phyloP scores from a whole-genome alignment of 2,329 filamentous ascomycete species.

The Ceratocystis huliohia region DNA sequence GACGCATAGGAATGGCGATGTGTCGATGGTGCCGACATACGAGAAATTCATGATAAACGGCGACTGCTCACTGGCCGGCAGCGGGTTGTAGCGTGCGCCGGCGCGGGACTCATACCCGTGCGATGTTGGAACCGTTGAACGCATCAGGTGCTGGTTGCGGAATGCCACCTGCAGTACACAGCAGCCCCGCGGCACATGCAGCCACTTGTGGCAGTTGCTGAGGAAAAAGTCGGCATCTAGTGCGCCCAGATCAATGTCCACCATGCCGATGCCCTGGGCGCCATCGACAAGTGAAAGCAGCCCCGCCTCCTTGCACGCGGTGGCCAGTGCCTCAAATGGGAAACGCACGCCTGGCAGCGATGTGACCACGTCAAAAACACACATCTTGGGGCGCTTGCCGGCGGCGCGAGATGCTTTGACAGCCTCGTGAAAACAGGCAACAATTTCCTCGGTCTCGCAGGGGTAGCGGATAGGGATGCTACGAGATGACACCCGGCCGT shows the following conservation, averaged over 20 bases:
- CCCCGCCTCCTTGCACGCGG: slow-evolving; percentile 50
- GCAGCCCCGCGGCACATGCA: slow-evolving; percentile 65
- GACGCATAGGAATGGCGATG: slow-evolving; percentile 57
- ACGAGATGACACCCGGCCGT: slow-evolving; percentile 32
- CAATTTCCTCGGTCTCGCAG: slow-evolving; percentile 52
- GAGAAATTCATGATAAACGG: slow-evolving; percentile 60
- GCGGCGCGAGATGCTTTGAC: slow-evolving; percentile 40
- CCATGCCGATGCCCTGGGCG: slow-evolving; percentile 72
- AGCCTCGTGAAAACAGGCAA: slow-evolving; percentile 46
- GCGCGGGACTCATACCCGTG: slow-evolving; percentile 54
- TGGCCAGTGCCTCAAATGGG: slow-evolving; percentile 58
- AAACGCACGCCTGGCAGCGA: slow-evolving; percentile 67
- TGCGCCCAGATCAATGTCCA: slow-evolving; percentile 52
- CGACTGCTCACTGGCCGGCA: slow-evolving; percentile 38
- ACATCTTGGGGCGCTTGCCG: slow-evolving; percentile 50
- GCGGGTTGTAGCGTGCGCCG: slow-evolving; percentile 22
- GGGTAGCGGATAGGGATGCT: slow-evolving; percentile 57
- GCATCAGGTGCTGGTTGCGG: slow-evolving; percentile 63
- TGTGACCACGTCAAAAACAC: slow-evolving; percentile 61
- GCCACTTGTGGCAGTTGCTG: slow-evolving; percentile 85
- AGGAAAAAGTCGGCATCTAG: slow-evolving; percentile 77
- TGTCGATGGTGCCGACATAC: slow-evolving; percentile 65
- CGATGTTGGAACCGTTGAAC: slow-evolving; percentile 64
- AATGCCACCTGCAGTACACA: slow-evolving; percentile 68
- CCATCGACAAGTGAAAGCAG: slow-evolving; percentile 69